Base-by-base conservation (phyloP, 2,329 filamentous ascomycete genomes). In the Fusarium odoratissimum region DNA sequence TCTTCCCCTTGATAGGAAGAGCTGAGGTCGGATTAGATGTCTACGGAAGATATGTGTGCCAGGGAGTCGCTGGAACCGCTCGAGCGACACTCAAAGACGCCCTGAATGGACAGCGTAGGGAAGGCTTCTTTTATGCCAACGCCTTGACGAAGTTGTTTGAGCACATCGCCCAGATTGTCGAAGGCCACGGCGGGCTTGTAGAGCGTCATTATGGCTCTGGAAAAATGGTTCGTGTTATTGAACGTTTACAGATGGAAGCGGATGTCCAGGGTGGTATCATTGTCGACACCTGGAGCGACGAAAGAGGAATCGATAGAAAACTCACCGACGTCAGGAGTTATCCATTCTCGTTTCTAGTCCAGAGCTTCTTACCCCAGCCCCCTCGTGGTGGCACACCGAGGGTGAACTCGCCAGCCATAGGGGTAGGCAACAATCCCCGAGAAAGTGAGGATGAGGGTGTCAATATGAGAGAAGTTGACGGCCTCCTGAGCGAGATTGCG, bases 311-410 rank as follows among this genome's bases (percentile, higher is more conserved):
- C 52, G 93, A 95, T 79, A 90, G 95, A 76, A 94, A 92, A 79
- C 86, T 99, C 69, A 98, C 93, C 6, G 96, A 99, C 78, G 94
- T 97, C 81, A 98, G 97, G 84, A 97, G 95, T 61, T 99, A 99
- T 79, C 95, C 96, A 1, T 99, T 97, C 81, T 97, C 95, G 0
- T 99, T 99, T 79, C 85, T 99, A 48, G 95, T 98, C 0, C 95
- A 98, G 82, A 98, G 95, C 83, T 98, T 97, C 80, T 81, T 97
- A 51, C 91, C 93, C 0, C 86, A 89, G 35, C 92, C 94, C 64
- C 91, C 91, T 68, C 85, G 89, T 10, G 81, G 83, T 16, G 90
- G 89, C 4, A 91, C 91, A 4, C 88, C 92, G 5, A 89, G 94
- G 48, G 90, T 94, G 41, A 91, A 88, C 71, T 97, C 95, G 4